Evolutionary conservation across 169 alveolate species (phyloP).

Genomic region (Hepatocystis sp.): DNA sequence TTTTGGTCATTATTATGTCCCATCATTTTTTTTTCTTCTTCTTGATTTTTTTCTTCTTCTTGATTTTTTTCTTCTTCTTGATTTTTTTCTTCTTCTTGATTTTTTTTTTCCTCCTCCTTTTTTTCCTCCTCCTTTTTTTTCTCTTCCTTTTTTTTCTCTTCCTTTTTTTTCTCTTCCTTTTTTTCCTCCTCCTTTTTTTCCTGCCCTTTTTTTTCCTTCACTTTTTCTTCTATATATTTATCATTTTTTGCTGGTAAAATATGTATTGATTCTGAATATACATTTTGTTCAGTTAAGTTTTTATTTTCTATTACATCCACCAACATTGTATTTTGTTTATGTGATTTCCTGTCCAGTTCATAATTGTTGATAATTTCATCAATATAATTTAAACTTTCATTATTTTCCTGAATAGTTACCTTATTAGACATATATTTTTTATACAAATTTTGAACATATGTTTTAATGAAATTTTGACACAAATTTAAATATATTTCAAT

Average conservation of each 20-base stretch:
- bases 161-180: not conserved
- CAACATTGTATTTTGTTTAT: too few species aligned
- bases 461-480: constrained; percentile 24
- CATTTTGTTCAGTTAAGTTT: too few species aligned
- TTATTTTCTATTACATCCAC: too few species aligned
- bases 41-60: not conserved
- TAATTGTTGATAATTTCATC: constrained; percentile 31
- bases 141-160: not conserved
- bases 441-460: constrained; percentile 21
- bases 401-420: constrained; percentile 9
- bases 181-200: not conserved
- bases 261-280: too few species aligned
- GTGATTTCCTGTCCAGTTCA: too few species aligned
- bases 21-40: too few species aligned
- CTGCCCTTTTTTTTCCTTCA: not conserved
- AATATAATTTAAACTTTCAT: constrained; percentile 25
- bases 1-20: too few species aligned
- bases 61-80: not conserved
- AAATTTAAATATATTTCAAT: constrained; percentile 45
- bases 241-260: too few species aligned
- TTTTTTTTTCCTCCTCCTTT: not conserved
- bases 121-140: not conserved
- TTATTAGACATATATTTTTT: constrained; percentile 1
- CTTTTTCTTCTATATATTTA: too few species aligned
- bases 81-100: not conserved